Evolutionary conservation across 73 alveolate species (phyloP), one percentile per base, ranked within the genome.

Genomic region (Paramecium octaurelia): DNA sequence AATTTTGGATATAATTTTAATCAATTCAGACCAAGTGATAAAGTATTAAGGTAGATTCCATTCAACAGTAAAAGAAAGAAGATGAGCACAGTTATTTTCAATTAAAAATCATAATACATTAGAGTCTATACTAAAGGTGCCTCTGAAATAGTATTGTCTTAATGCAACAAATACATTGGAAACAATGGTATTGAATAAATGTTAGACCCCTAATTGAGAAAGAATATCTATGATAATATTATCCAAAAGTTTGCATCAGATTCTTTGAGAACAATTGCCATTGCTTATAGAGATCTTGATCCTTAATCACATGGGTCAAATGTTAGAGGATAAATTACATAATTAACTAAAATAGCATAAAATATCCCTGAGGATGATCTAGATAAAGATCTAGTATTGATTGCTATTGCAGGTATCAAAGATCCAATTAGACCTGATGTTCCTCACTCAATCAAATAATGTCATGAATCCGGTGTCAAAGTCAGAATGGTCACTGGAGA

Each of bases 401-500:
- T 70, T 4, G 94, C 73, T 16, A 89, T 89, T 43, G 91, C 88
- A 58, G 99, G 99, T 23, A 97, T 97, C 64, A 92, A 96, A 92
- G 99, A 98, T 87, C 93, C 97, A 24, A 92, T 97, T 57, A 96
- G 99, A 76, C 95, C 92, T 8, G 99, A 96, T 70, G 99, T 97
- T 9, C 97, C 99, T 58, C 58, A 44, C 4, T 97, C 99, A 20
- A 99, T 98, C 9, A 93, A 90, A 36, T 42, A 92, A 71, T 98
- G 99, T 95, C 35, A 92, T 93, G 92, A 95, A 68, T 31, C 99
- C 27, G 97, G 99, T 24, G 96, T 98, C 29, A 97, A 93, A 86
- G 99, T 98, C 6, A 97, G 98, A 93, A 98, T 98, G 99, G 99
- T 98, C 6, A 98, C 99, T 2, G 99, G 99, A 3, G 99, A 98